Evolutionary conservation across 1,139 yeast species (phyloP), one percentile per base, ranked within the genome.

Genomic region (Candida sanyaensis): DNA sequence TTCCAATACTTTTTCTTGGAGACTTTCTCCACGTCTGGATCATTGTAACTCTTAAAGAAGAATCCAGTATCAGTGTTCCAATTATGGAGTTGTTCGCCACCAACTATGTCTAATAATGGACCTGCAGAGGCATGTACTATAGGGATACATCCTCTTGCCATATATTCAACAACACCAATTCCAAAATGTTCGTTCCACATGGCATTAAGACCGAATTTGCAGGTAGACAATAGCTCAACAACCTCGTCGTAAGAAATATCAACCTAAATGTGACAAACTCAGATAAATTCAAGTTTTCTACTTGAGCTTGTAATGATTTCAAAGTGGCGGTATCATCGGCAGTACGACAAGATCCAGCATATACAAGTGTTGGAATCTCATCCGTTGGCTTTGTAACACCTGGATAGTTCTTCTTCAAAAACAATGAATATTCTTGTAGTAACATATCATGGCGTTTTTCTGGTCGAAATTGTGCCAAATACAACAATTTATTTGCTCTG

Each of bases 111-210:
- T 51, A 86, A 71, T 46, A 81, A 74, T 10, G 99, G 99, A 0
- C 99, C 99, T 0, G 97, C 73, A 44, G 96, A 87, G 4, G 96
- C 96, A 67, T 95, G 99, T 4, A 84, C 93, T 4, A 95, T 72
- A 1, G 99, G 97, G 17, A 93, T 81, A 21, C 88, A 78, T 0
- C 98, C 98, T 46, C 89, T 81, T 1, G 95, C 86, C 71, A 88
- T 76, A 62, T 92, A 92, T 66, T 95, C 99, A 7, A 93, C 99
- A 6, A 93, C 95, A 1, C 97, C 96, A 61, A 95, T 95, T 17
- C 99, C 99, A 64, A 95, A 95, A 69, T 95, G 99, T 69, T 95
- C 99, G 66, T 95, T 93, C 99, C 99, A 95, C 99, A 95, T 95
- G 27, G 97, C 93, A 61, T 95, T 92, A 42, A 93, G 74, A 3